Evolutionary conservation across 306 rosid genomes (phyloP).

Genomic region (Acacia confusa): DNA sequence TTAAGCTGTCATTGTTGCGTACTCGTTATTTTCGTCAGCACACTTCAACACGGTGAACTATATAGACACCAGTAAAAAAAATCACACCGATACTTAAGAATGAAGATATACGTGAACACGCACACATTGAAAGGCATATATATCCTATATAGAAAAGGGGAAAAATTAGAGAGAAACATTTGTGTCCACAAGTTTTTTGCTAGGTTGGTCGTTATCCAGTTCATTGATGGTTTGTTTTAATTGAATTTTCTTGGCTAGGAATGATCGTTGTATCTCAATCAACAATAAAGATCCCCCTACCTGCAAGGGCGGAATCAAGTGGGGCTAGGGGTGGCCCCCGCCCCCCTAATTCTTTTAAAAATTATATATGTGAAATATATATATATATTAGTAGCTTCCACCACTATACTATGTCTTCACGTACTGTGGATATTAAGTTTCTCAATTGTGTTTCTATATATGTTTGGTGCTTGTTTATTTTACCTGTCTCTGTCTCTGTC

Average conservation of each 20-base stretch:
- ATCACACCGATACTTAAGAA: background rate
- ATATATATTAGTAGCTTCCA: no score
- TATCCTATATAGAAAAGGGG: background rate
- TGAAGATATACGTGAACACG: background rate
- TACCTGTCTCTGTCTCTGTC: no score
- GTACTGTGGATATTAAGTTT: no score
- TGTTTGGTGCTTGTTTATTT: no score
- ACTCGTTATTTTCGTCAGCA: background rate
- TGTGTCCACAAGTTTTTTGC: background rate
- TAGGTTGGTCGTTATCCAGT: background rate
- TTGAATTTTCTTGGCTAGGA: background rate
- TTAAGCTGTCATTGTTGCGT: background rate
- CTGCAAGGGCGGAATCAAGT: no score
- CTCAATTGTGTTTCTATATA: no score
- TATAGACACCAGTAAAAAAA: background rate
- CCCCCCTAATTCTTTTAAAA: no score
- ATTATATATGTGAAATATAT: no score
- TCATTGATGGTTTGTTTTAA: background rate
- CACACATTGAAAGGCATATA: background rate
- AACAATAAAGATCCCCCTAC: background rate
- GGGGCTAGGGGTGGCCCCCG: no score
- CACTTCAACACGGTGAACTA: background rate
- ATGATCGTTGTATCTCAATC: background rate
- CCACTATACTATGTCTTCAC: no score
- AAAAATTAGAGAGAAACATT: background rate